phyloP scores from a whole-genome alignment of 345 rosid species.

The Brassica rapa region DNA sequence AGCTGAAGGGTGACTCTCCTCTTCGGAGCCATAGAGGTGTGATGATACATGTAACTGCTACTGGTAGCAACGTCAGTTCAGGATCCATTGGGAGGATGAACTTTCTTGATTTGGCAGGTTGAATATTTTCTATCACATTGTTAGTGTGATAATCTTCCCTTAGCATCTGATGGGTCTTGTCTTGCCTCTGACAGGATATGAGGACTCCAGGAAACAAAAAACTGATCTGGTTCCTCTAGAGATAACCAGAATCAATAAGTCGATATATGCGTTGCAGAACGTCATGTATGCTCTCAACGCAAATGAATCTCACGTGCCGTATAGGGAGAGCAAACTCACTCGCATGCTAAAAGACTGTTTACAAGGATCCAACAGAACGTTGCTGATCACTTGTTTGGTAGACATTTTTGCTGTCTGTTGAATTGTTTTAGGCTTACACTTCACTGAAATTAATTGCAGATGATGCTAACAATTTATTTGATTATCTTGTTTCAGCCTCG shows the following conservation, averaged over 20 bases:
- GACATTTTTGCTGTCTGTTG: background rate
- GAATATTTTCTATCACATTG: background rate
- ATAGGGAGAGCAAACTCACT: conserved; percentile 77
- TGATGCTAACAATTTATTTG: conserved; percentile 4
- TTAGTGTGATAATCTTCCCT: background rate
- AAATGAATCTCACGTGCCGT: conserved; percentile 66
- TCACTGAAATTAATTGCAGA: conserved; percentile 7
- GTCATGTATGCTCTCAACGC: conserved; percentile 67
- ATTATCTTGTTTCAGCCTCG: conserved; percentile 48
- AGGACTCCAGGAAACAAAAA: conserved; percentile 56
- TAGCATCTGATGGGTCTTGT: conserved; percentile 1
- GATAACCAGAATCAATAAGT: conserved; percentile 58
- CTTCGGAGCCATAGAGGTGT: conserved; percentile 58
- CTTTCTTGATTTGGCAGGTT: conserved; percentile 80
- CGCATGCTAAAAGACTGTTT: conserved; percentile 73
- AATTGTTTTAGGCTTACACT: background rate
- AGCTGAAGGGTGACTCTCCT: conserved; percentile 39
- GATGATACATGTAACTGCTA: conserved; percentile 48
- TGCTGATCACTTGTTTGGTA: conserved; percentile 79
- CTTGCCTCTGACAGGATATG: conserved; percentile 55
- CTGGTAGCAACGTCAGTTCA: conserved; percentile 9
- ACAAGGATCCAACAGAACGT: conserved; percentile 48
- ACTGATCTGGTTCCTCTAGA: conserved; percentile 42
- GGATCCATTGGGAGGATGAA: conserved; percentile 59
- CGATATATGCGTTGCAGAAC: conserved; percentile 67